These are phyloP conservation scores for Apiotrichum brassicae DNA, from an alignment of 1,284 basidiomycete genomes.

Conservation along the genomic window DNA sequence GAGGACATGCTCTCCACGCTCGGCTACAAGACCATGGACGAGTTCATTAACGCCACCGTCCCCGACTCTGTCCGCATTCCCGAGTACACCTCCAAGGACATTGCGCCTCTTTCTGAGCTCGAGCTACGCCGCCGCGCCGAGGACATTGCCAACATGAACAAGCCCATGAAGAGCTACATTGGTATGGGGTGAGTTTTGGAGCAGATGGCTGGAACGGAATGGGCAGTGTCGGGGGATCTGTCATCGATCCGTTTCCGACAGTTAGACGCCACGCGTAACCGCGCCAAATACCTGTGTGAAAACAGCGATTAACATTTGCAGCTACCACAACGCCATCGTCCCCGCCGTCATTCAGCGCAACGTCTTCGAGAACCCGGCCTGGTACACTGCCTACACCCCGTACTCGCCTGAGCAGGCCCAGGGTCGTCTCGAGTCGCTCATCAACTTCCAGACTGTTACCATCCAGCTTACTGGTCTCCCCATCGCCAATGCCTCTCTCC, in stretches of 20 bases:
- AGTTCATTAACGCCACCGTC: constrained; percentile 73
- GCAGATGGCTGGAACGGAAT: too few relatives aligned
- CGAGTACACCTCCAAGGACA: constrained; percentile 50
- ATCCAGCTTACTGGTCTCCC: constrained; percentile 91
- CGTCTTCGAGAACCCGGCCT: constrained; percentile 93
- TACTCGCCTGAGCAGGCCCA: constrained; percentile 49
- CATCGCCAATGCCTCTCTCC: constrained; percentile 86
- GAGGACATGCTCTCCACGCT: constrained; percentile 69
- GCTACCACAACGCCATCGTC: constrained; percentile 85
- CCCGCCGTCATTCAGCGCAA: constrained; percentile 90
- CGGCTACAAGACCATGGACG: constrained; percentile 78
- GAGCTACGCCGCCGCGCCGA: constrained; percentile 73
- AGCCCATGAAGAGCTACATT: constrained; percentile 83
- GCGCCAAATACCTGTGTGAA: too few relatives aligned
- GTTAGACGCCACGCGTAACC: too few relatives aligned
- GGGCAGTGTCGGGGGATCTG: too few relatives aligned
- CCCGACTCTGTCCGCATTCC: constrained; percentile 71
- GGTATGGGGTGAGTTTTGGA: constrained; percentile 75
- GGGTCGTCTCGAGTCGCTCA: constrained; percentile 84
- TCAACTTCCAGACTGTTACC: constrained; percentile 97
- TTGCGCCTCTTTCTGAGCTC: constrained; percentile 74
- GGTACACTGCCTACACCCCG: constrained; percentile 98
- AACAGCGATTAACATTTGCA: constrained; percentile 4
- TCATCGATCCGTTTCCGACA: too few relatives aligned
- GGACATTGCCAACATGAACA: constrained; percentile 70